Percentiles rank a stretch among this genome's conserved stretches.
Conservation (phyloP, 2,329 filamentous ascomycete species). For the Aspergillus clavatus region DNA sequence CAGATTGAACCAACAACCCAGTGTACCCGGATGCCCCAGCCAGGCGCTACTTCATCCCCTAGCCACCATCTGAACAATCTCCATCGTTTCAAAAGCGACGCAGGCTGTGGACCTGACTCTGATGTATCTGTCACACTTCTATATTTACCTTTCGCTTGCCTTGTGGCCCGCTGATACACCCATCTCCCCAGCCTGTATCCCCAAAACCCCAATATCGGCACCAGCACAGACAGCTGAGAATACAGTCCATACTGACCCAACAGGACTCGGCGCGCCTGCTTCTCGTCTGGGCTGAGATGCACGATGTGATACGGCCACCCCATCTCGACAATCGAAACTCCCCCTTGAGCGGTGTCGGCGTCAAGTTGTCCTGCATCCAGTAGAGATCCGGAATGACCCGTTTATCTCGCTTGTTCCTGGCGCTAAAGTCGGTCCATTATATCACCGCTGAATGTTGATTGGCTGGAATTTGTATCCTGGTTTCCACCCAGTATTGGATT, state of each 20-base stretch:
- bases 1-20: not conserved
- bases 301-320: slow-evolving; percentile 8
- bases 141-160: not conserved
- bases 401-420: no score
- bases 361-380: no score
- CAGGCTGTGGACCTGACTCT: not conserved
- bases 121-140: not conserved
- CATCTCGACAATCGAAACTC: not conserved
- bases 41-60: not conserved
- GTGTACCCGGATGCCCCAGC: not conserved
- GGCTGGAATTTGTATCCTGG: no score
- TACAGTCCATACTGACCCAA: not conserved
- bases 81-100: not conserved
- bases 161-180: not conserved
- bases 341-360: no score
- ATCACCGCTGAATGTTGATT: no score
- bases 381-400: no score
- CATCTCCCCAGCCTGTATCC: not conserved
- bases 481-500: no score
- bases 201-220: not conserved
- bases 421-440: no score
- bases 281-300: slow-evolving; percentile 5
- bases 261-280: not conserved
- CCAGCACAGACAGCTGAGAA: not conserved
- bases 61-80: not conserved